Percentiles rank a stretch among this genome's conserved stretches.
These are phyloP conservation scores for Fusarium mundagurra DNA, from an alignment of 2,329 filamentous ascomycete genomes.

Conservation along the genomic window DNA sequence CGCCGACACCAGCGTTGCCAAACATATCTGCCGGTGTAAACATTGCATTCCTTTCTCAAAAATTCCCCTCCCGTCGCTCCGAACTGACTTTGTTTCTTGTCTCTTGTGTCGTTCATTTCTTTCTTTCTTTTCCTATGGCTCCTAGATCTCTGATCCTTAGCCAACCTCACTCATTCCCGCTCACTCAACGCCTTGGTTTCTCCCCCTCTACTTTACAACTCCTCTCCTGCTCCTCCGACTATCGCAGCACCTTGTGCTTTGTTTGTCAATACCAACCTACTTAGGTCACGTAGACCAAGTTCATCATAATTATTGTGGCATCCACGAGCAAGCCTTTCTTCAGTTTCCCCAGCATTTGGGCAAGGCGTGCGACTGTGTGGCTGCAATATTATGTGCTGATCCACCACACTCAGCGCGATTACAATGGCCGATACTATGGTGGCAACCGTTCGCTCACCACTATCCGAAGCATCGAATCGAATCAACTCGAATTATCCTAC, in stretches of 20 bases:
- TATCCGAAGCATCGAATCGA: conserved; percentile 59
- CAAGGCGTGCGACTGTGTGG: conserved; percentile 11
- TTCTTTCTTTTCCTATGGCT: not conserved
- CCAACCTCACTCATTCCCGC: conserved; percentile 2
- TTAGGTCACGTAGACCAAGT: not conserved
- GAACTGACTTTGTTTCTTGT: conserved; percentile 29
- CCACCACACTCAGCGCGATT: conserved; percentile 28
- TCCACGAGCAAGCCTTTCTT: conserved; percentile 16
- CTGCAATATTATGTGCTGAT: conserved; percentile 51
- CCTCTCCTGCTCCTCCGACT: conserved; percentile 4
- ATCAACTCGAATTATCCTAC: conserved; percentile 54
- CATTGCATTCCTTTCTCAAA: conserved; percentile 45
- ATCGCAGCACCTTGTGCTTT: conserved; percentile 12
- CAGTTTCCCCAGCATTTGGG: conserved; percentile 17
- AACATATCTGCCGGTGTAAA: conserved; percentile 41
- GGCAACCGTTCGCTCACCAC: conserved; percentile 51
- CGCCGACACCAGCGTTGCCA: conserved; percentile 36
- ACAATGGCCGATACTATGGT: conserved; percentile 48
- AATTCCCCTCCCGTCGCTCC: conserved; percentile 8
- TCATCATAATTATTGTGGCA: conserved; percentile 1
- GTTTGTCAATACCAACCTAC: conserved; percentile 7
- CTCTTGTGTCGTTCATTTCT: conserved; percentile 22
- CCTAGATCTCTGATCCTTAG: conserved; percentile 19
- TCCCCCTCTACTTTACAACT: conserved; percentile 21
- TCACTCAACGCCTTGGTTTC: conserved; percentile 14